Conservation (phyloP, 805 yeast genomes). For the Candida anglica region DNA sequence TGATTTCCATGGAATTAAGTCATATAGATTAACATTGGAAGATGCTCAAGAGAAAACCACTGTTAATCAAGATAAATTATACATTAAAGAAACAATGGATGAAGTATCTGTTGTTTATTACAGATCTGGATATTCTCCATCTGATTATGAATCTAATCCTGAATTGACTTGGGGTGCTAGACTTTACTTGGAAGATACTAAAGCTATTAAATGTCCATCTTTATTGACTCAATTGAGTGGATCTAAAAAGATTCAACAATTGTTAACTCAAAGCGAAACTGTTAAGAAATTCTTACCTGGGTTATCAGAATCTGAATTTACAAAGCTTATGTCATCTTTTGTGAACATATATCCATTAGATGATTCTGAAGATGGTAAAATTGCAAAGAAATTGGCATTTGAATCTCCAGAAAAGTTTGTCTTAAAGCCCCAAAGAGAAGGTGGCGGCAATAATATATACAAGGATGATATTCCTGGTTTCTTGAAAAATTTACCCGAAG, state of each 20-base stretch:
- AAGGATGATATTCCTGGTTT: slow-evolving; percentile 80
- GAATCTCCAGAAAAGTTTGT: slow-evolving; percentile 70
- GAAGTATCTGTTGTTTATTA: slow-evolving; percentile 88
- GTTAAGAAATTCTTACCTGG: slow-evolving; percentile 45
- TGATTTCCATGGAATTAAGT: slow-evolving; percentile 49
- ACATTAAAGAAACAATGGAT: slow-evolving; percentile 49
- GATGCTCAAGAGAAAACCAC: slow-evolving; percentile 46
- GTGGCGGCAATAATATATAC: slow-evolving; percentile 96
- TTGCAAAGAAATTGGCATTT: slow-evolving; percentile 65
- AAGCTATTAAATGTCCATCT: slow-evolving; percentile 90
- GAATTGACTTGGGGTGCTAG: slow-evolving; percentile 78
- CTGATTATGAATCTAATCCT: slow-evolving; percentile 56
- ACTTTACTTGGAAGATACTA: slow-evolving; percentile 61
- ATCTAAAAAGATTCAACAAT: slow-evolving; percentile 89
- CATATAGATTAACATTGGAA: slow-evolving; percentile 65
- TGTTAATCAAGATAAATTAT: slow-evolving; percentile 45
- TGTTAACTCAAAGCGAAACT: slow-evolving; percentile 56
- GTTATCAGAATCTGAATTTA: slow-evolving; percentile 21
- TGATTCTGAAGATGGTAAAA: slow-evolving; percentile 53
- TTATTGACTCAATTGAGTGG: slow-evolving; percentile 88
- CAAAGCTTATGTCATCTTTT: slow-evolving; percentile 55
- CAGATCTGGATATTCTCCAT: slow-evolving; percentile 85
- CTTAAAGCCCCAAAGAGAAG: slow-evolving; percentile 96
- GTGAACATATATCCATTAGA: slow-evolving; percentile 88
- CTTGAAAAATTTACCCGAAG: slow-evolving; percentile 52